phyloP scores from a whole-genome alignment of 139 green algal species.

The Coelastrella sp. region DNA sequence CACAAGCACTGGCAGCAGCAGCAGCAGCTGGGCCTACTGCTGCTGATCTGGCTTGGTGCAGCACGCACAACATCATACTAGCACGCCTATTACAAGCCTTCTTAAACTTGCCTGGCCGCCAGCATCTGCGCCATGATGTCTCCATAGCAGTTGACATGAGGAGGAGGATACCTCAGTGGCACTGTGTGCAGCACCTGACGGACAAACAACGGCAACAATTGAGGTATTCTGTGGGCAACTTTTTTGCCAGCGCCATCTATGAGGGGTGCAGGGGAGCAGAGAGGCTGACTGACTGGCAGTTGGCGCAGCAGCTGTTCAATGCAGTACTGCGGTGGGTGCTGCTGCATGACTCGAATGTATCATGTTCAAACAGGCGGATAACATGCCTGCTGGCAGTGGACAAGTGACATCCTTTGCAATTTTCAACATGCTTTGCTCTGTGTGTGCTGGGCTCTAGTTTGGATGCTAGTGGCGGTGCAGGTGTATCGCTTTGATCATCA shows the following conservation, averaged over 20 bases:
- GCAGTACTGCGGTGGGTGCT: slow-evolving; percentile 12
- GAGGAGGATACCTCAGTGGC: not conserved
- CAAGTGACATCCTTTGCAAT: too few species aligned
- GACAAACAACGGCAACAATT: slow-evolving; percentile 15
- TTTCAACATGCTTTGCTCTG: too few species aligned
- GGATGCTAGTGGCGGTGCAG: too few species aligned
- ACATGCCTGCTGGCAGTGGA: too few species aligned
- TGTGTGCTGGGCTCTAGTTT: too few species aligned
- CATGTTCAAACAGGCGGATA: not conserved
- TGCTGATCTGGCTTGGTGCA: not conserved
- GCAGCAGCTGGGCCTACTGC: not conserved
- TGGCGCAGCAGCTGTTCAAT: slow-evolving; percentile 3
- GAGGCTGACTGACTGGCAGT: not conserved
- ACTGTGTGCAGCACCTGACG: not conserved
- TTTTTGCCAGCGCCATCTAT: slow-evolving; percentile 26
- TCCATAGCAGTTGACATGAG: slow-evolving; percentile 29
- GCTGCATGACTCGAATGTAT: not conserved
- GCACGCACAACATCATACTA: slow-evolving; percentile 32
- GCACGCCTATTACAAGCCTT: slow-evolving; percentile 5
- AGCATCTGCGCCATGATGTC: slow-evolving; percentile 25
- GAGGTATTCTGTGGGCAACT: slow-evolving; percentile 13
- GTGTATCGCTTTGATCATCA: too few species aligned
- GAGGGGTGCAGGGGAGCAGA: not conserved
- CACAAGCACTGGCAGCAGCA: slow-evolving; percentile 35
- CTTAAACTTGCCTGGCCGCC: not conserved